phyloP scores from a whole-genome alignment of 148 eudicot genomes.

The Salicornia ramosissima region DNA sequence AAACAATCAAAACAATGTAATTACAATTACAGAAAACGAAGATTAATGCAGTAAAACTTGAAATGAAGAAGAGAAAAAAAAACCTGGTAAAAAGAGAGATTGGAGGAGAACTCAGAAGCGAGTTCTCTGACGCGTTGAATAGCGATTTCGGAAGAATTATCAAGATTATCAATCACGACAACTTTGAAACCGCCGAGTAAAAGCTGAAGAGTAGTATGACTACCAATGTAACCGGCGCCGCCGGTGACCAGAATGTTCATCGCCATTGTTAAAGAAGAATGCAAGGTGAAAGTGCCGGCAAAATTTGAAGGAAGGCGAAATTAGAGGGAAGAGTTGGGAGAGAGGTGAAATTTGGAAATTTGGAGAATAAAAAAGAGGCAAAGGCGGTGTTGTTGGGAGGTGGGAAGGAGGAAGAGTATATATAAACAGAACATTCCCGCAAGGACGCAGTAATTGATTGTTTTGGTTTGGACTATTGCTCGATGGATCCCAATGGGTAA shows the following conservation, averaged over 20 bases:
- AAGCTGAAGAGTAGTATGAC: slow-evolving; percentile 80
- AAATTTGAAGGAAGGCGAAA: background rate
- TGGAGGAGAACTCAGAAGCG: slow-evolving; percentile 52
- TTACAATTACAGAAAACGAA: background rate
- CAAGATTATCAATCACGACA: slow-evolving; percentile 75
- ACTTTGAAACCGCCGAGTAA: slow-evolving; percentile 60
- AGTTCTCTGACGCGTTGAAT: slow-evolving; percentile 66
- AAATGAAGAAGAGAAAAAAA: too few species aligned
- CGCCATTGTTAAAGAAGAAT: slow-evolving; percentile 23
- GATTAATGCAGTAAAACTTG: background rate
- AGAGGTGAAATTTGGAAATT: background rate
- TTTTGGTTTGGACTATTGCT: background rate
- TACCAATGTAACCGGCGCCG: slow-evolving; percentile 94
- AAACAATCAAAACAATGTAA: background rate
- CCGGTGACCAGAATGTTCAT: slow-evolving; percentile 76
- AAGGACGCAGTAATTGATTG: slow-evolving; percentile 4
- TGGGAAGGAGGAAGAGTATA: background rate
- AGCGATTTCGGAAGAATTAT: slow-evolving; percentile 74
- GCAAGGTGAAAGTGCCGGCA: background rate
- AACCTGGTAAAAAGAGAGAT: slow-evolving; percentile 70
- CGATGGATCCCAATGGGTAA: slow-evolving; percentile 12
- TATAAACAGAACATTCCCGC: slow-evolving; percentile 26
- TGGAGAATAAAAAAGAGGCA: background rate
- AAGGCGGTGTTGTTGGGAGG: background rate
- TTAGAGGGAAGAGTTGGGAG: background rate